phyloP scores from a whole-genome alignment of 2,329 filamentous ascomycete genomes.

The Cladosporium oxysporum region DNA sequence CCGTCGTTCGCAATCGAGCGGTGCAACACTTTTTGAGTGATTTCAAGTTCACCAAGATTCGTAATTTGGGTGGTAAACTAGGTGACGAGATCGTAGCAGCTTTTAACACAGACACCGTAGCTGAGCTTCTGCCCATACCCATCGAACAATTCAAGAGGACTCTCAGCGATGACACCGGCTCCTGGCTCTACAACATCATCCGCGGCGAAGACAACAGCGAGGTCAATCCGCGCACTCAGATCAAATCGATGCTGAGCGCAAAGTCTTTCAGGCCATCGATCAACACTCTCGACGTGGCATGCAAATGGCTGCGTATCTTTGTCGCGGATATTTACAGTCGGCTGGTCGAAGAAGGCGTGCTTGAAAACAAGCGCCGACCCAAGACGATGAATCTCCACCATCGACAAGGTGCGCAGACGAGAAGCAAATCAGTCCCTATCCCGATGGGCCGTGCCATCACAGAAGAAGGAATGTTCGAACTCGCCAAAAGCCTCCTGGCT shows the following conservation, averaged over 20 bases:
- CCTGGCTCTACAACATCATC: conserved; percentile 82
- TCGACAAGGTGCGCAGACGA: conserved; percentile 69
- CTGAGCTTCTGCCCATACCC: conserved; percentile 70
- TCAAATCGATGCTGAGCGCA: conserved; percentile 95
- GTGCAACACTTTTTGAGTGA: conserved; percentile 74
- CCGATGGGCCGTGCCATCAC: conserved; percentile 73
- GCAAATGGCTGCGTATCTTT: conserved; percentile 88
- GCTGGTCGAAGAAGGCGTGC: conserved; percentile 83
- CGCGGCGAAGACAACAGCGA: conserved; percentile 85
- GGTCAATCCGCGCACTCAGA: conserved; percentile 86
- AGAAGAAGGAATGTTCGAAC: conserved; percentile 69
- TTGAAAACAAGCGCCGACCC: conserved; percentile 83
- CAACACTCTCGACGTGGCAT: conserved; percentile 73
- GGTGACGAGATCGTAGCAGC: conserved; percentile 80
- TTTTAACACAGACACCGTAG: conserved; percentile 79
- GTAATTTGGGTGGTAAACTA: conserved; percentile 92
- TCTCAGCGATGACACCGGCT: conserved; percentile 79
- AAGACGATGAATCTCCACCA: conserved; percentile 85
- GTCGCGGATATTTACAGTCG: conserved; percentile 86
- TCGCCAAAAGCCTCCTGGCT: conserved; percentile 73
- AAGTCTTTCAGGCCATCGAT: conserved; percentile 92
- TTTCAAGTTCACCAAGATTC: conserved; percentile 93
- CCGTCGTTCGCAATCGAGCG: conserved; percentile 85
- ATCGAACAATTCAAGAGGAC: conserved; percentile 75
- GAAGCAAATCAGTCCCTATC: conserved; percentile 75